Conservation (phyloP, 495 filamentous ascomycete species). For the Hypoxylon subgilvum region DNA sequence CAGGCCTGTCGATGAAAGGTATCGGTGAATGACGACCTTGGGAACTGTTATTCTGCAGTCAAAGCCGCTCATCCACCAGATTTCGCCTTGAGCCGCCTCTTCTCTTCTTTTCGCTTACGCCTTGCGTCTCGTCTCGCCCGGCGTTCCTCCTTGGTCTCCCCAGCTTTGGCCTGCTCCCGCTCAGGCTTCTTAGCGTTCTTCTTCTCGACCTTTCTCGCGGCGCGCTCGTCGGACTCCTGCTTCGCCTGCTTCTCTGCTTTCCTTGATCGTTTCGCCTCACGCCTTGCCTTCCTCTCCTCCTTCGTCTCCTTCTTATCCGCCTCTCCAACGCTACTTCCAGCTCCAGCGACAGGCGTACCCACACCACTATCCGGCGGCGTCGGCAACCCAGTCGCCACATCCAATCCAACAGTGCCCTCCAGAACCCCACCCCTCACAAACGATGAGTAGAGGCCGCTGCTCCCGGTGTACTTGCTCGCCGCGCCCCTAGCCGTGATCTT, state of each 20-base stretch:
- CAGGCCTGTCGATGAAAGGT: too few species aligned
- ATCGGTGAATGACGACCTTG: too few species aligned
- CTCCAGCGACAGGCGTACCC: slow-evolving; percentile 39
- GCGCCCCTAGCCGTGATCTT: slow-evolving; percentile 51
- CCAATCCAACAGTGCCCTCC: slow-evolving; percentile 65
- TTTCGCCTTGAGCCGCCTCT: slow-evolving; percentile 33
- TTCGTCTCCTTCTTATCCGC: slow-evolving; percentile 14
- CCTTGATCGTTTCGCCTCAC: slow-evolving; percentile 43
- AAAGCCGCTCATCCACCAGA: slow-evolving; percentile 15
- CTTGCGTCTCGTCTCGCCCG: slow-evolving; percentile 45
- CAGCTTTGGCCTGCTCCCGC: slow-evolving; percentile 32
- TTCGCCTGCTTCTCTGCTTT: slow-evolving; percentile 48
- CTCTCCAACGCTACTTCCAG: background rate
- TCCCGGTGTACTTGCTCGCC: slow-evolving; percentile 53
- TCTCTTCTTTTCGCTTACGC: slow-evolving; percentile 50
- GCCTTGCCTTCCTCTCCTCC: slow-evolving; percentile 47
- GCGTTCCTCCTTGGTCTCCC: slow-evolving; percentile 49
- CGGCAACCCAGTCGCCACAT: slow-evolving; percentile 19
- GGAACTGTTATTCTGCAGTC: too few species aligned
- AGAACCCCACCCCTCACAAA: slow-evolving; percentile 80
- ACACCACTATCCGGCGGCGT: slow-evolving; percentile 40
- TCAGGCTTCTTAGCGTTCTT: slow-evolving; percentile 42
- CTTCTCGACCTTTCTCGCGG: slow-evolving; percentile 39
- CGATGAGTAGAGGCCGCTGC: slow-evolving; percentile 73
- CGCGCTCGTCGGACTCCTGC: slow-evolving; percentile 34